Evolutionary conservation across 106 monocot genomes (phyloP).

Genomic region (Posidonia australis): DNA sequence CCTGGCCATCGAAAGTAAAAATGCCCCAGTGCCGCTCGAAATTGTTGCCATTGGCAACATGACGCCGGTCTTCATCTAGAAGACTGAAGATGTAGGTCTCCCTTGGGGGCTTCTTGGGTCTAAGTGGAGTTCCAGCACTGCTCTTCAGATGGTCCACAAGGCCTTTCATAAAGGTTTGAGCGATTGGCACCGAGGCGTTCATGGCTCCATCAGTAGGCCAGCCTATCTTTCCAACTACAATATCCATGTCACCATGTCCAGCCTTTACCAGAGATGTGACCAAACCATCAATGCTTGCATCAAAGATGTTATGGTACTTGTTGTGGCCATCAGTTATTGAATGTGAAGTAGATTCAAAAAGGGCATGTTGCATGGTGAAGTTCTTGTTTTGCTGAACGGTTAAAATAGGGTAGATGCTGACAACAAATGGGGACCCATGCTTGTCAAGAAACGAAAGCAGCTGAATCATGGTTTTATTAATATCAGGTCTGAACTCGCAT

Average conservation of each 20-base stretch:
- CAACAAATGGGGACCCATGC: slow-evolving; percentile 57
- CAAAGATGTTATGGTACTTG: slow-evolving; percentile 59
- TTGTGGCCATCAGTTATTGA: slow-evolving; percentile 44
- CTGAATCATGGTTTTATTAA: slow-evolving; percentile 67
- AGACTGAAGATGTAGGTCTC: slow-evolving; percentile 72
- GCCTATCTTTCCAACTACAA: slow-evolving; percentile 69
- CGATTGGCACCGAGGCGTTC: slow-evolving; percentile 44
- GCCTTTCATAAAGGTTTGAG: slow-evolving; percentile 54
- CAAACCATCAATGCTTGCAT: slow-evolving; percentile 53
- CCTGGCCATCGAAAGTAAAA: slow-evolving; percentile 95
- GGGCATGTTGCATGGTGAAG: slow-evolving; percentile 41
- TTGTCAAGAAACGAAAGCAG: slow-evolving; percentile 65
- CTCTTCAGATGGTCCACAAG: slow-evolving; percentile 45
- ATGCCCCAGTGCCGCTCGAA: slow-evolving; percentile 77
- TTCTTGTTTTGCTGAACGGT: slow-evolving; percentile 48
- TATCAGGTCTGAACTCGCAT: slow-evolving; percentile 57
- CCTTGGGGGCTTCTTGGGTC: slow-evolving; percentile 42
- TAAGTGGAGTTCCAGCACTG: slow-evolving; percentile 51
- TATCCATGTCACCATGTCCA: slow-evolving; percentile 53
- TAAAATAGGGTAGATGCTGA: slow-evolving; percentile 60
- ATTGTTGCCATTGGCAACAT: slow-evolving; percentile 21
- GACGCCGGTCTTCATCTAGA: slow-evolving; percentile 59
- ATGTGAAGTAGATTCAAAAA: slow-evolving; percentile 38
- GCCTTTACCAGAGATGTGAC: slow-evolving; percentile 38
- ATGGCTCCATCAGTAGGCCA: slow-evolving; percentile 88